Base-by-base conservation (phyloP, 495 filamentous ascomycete species). In the Penicillium atrosanguineum region DNA sequence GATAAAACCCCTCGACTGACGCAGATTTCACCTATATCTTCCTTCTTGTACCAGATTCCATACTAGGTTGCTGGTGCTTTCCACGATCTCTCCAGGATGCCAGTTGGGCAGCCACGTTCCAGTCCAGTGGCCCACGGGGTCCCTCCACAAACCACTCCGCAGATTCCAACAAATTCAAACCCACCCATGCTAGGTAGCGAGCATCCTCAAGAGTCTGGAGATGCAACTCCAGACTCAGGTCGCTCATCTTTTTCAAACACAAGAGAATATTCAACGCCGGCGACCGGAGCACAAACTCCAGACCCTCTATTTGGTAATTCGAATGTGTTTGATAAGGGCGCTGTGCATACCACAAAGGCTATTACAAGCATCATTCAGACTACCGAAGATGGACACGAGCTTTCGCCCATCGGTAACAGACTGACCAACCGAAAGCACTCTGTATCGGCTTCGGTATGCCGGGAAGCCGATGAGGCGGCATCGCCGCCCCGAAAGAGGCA, bases 271-370 rank as follows among this genome's bases (percentile, higher is more conserved):
- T 51, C 56, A 8, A 65, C 63, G 1, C 63, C 63, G 26, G 63
- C 54, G 42, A 65, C 60, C 43, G 60, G 60, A 25, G 52, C 63
- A 4, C 53, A 63, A 56, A 63, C 63, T 6, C 63, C 63, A 16
- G 63, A 65, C 38, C 60, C 60, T 19, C 42, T 65, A 6, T 40
- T 65, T 47, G 60, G 56, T 1, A 49, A 53, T 20, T 48, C 29
- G 18, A 52, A 31, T 8, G 36, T 40, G 6, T 42, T 63, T 28
- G 56, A 60, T 39, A 60, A 58, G 36, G 21, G 60, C 6, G 52
- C 60, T 3, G 46, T 63, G 6, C 55, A 59, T 12, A 47, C 60
- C 9, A 52, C 48, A 4, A 37, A 56, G 2, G 52, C 62, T 0
- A 59, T 62, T 34, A 53, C 44, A 14, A 47, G 28, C 9, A 28